Conservation (phyloP, 768 basidiomycete genomes). For the Tylopilus sp. region DNA sequence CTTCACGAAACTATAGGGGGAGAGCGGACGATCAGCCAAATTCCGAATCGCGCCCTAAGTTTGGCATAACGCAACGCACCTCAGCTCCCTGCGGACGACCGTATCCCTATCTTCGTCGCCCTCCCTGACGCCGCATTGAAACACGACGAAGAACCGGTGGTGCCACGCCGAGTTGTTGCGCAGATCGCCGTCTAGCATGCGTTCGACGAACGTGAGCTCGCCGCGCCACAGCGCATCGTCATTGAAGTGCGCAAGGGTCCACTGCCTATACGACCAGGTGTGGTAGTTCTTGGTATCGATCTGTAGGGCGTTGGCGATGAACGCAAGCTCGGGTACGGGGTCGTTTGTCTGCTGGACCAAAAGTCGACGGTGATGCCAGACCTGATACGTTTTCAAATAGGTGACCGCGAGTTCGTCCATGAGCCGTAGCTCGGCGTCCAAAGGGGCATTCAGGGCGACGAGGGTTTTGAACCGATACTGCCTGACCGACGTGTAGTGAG, state of each 20-base stretch:
- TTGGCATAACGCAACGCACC: constrained; percentile 46
- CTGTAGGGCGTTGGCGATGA: constrained; percentile 69
- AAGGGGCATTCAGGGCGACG: constrained; percentile 57
- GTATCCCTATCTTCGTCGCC: constrained; percentile 61
- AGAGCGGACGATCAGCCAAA: background rate
- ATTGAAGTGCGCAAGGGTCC: constrained; percentile 85
- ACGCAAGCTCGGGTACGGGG: constrained; percentile 68
- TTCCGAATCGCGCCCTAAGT: background rate
- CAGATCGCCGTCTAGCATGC: constrained; percentile 69
- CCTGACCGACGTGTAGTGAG: constrained; percentile 43
- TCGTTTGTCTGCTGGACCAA: constrained; percentile 56
- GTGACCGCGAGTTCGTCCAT: constrained; percentile 86
- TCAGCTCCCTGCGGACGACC: constrained; percentile 65
- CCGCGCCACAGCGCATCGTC: constrained; percentile 64
- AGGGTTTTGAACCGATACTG: constrained; percentile 93
- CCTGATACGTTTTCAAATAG: constrained; percentile 94
- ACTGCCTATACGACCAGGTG: constrained; percentile 98
- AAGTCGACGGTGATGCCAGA: constrained; percentile 91
- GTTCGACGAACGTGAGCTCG: constrained; percentile 74
- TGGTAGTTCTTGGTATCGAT: constrained; percentile 96
- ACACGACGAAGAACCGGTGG: constrained; percentile 88
- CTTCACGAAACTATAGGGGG: constrained; percentile 65
- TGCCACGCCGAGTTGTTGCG: constrained; percentile 99
- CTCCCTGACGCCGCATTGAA: constrained; percentile 57
- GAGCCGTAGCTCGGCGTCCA: constrained; percentile 74